Evolutionary conservation across 768 basidiomycete species (phyloP).

Genomic region (Zangia roseola): DNA sequence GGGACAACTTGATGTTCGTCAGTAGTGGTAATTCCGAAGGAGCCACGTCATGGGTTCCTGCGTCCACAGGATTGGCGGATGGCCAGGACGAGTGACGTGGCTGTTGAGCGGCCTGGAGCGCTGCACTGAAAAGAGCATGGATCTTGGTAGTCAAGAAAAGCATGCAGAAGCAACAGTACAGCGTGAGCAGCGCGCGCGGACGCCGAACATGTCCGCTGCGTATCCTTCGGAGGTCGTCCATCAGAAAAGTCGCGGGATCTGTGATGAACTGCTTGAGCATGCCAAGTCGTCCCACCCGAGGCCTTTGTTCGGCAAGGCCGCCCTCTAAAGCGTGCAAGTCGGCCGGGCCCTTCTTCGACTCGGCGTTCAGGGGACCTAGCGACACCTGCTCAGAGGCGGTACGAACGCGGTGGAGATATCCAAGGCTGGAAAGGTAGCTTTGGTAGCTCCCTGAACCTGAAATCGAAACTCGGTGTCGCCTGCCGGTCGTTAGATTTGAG

Average conservation of each 20-base stretch:
- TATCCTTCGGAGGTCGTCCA: constrained; percentile 27
- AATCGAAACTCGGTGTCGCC: constrained; percentile 22
- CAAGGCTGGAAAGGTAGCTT: constrained; percentile 43
- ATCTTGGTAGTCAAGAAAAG: constrained; percentile 37
- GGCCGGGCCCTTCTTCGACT: constrained; percentile 3
- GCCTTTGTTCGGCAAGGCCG: constrained; percentile 16
- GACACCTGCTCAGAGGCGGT: constrained; percentile 25
- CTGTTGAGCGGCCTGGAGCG: not conserved
- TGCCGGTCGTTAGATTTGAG: constrained; percentile 14
- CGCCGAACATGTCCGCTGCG: constrained; percentile 24
- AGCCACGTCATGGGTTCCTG: not conserved
- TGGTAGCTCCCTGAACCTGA: constrained; percentile 43
- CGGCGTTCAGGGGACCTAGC: not conserved
- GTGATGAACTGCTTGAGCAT: constrained; percentile 28
- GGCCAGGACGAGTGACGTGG: not conserved
- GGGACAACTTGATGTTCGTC: constrained; percentile 28
- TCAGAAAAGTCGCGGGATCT: constrained; percentile 24
- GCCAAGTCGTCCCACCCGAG: constrained; percentile 17
- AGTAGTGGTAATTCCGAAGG: constrained; percentile 16
- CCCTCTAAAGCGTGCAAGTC: constrained; percentile 15
- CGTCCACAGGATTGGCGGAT: not conserved
- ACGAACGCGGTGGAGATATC: constrained; percentile 41
- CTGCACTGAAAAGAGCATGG: constrained; percentile 5
- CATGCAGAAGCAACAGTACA: constrained; percentile 45
- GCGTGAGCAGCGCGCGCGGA: constrained; percentile 31